Conservation (phyloP, 2,329 filamentous ascomycete species). For the Colletotrichum echinochloae region DNA sequence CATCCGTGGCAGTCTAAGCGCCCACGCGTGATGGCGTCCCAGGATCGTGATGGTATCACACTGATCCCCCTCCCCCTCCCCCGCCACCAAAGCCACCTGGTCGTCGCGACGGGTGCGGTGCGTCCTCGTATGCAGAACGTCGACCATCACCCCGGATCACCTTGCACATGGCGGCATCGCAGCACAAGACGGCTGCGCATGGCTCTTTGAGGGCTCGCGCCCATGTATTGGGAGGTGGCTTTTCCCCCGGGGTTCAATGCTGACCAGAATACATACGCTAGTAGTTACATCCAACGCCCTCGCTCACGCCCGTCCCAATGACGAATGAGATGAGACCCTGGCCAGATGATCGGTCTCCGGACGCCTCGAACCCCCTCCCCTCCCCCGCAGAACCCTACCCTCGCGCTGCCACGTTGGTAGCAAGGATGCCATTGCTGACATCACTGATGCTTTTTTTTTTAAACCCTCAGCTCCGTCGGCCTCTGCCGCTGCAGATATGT, state of each 20-base stretch:
- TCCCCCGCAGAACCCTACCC: conserved; percentile 10
- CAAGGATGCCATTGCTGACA: conserved; percentile 23
- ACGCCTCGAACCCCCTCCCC: neutral
- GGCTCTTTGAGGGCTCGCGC: neutral
- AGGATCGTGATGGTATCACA: conserved; percentile 23
- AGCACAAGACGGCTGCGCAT: conserved; percentile 13
- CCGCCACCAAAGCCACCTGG: conserved; percentile 10
- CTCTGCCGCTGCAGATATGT: neutral
- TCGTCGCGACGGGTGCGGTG: neutral
- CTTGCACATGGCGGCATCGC: conserved; percentile 7
- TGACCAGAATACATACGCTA: neutral
- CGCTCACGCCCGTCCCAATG: conserved; percentile 4
- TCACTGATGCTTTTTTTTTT: conserved; percentile 13
- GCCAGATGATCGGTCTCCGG: neutral
- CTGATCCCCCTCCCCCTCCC: conserved; percentile 19
- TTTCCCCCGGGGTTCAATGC: neutral
- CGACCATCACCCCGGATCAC: conserved; percentile 7
- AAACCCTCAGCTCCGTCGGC: conserved; percentile 17
- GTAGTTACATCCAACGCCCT: neutral
- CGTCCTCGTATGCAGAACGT: conserved; percentile 6
- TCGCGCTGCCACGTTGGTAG: conserved; percentile 22
- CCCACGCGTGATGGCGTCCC: conserved; percentile 27
- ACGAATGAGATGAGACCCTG: conserved; percentile 27
- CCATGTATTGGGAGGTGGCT: neutral
- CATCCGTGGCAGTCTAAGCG: conserved; percentile 28